phyloP scores from a whole-genome alignment of 108 stramenopile species.

The Pseudonitzschia multiseries region DNA sequence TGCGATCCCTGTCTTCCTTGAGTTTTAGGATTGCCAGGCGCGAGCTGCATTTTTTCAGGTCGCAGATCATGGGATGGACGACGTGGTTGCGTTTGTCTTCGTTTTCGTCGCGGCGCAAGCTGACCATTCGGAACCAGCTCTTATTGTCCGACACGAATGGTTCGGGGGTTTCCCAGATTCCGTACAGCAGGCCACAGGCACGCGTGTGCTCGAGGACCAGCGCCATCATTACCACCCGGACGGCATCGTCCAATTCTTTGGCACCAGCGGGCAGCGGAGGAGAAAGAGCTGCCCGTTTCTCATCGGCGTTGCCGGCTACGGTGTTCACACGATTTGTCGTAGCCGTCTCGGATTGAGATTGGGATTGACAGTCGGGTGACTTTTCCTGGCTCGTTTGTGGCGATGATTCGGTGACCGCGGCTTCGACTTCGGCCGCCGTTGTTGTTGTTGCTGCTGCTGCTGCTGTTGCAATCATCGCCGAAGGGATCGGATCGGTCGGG shows the following conservation, averaged over 20 bases:
- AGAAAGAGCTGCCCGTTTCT: neutral
- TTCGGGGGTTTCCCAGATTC: conserved; percentile 48
- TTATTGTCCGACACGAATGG: conserved; percentile 31
- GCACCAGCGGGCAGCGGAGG: neutral
- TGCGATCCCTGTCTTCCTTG: conserved; percentile 51
- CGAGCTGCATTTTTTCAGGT: conserved; percentile 73
- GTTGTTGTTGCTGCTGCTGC: neutral
- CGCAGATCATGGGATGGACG: conserved; percentile 60
- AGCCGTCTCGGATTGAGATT: too few species aligned
- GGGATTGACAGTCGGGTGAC: too few species aligned
- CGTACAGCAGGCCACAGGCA: conserved; percentile 61
- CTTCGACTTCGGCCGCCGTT: too few species aligned
- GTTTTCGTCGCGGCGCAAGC: conserved; percentile 13
- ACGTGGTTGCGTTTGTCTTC: too few species aligned
- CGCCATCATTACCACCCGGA: conserved; percentile 42
- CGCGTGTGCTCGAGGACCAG: conserved; percentile 67
- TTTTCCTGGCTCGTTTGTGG: too few species aligned
- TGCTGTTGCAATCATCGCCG: too few species aligned
- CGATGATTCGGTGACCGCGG: too few species aligned
- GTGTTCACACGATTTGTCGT: too few species aligned
- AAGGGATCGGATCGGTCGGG: too few species aligned
- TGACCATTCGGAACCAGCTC: conserved; percentile 62
- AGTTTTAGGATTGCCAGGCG: conserved; percentile 48
- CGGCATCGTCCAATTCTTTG: neutral
- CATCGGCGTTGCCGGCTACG: too few species aligned